Evolutionary conservation across 1,284 basidiomycete species (phyloP), one percentile per base, ranked within the genome.

Genomic region (Fomitopsis betulina): DNA sequence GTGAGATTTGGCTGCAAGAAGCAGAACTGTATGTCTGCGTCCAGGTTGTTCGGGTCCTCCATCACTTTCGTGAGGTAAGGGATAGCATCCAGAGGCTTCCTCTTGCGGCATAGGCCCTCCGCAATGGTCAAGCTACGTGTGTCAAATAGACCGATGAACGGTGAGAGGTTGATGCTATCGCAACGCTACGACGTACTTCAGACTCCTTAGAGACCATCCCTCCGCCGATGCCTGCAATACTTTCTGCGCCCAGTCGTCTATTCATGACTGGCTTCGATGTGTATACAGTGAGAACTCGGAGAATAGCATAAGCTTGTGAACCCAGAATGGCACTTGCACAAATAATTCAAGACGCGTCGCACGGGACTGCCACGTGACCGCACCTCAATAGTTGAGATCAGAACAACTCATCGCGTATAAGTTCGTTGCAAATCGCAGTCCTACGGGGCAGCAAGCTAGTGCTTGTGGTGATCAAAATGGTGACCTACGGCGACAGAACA

Each of bases 31-130:
- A 72, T 53, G 27, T 60, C 63, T 25, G 67, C 69, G 54, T 71
- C 69, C 9, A 69, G 55, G 47, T 70, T 70, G 59, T 69, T 67
- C 15, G 62, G 63, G 57, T 69, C 70, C 39, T 70, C 65, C 65
- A 71, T 63, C 2, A 67, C 70, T 50, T 68, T 68, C 12, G 61
- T 27, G 1, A 71, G 61, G 43, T 66, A 72, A 2, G 68, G 69
- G 15, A 69, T 17, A 3, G 68, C 70, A 43, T 70, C 55, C 42
- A 63, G 51, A 3, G 68, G 68, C 55, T 65, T 68, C 7, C 61
- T 60, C 49, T 60, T 67, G 15, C 63, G 59, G 45, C 68, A 70
- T 3, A 70, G 62, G 43, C 67, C 63, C 55, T 71, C 70, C 9
- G 62, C 68, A 51, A 33, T 63, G 70, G 30, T 66, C 66, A 32